Base-by-base conservation (phyloP, 176 grass and related monocot genomes). In the Lolium perenne region DNA sequence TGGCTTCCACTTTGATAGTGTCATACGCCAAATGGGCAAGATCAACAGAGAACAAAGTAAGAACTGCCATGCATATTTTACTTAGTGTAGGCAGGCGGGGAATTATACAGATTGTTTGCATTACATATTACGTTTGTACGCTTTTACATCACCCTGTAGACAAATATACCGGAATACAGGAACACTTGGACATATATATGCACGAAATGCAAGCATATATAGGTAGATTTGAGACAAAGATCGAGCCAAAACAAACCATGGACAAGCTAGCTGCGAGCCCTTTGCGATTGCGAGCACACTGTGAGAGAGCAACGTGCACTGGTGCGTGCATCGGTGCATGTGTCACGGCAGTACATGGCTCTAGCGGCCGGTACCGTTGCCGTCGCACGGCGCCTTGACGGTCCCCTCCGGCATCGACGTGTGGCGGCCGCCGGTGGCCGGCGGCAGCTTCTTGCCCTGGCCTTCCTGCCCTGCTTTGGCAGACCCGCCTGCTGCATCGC, bases 381-480 rank as follows among this genome's bases (percentile, higher is more conserved):
- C 72, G 16, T 79, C 69, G 20, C 38, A 73, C 17, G 4, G 26
- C 41, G 80, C 41, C 14, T 81, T 85, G 50, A 6, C 83, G 3
- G 8, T 21, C 14, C 65, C 74, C 22, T 74, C 80, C 35, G 64
- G 1, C 82, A 12, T 4, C 26, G 47, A 0, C 7, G 23, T 12
- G 38, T 18, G 23, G 47, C 38, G 47, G 45, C 46, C 25, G 1
- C 80, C 80, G 0, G 89, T 3, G 22, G 66, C 57, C 46, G 64
- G 38, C 6, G 88, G 62, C 79, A 60, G 80, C 76, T 6, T 68
- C 45, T 45, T 89, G 1, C 56, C 60, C 3, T 43, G 57, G 38
- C 45, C 83, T 35, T 90, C 88, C 17, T 38, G 45, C 17, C 6
- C 67, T 2, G 32, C 46, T 84, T 80, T 87, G 70, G 20, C 53